These are phyloP conservation scores for Biscogniauxia sp. DNA, from an alignment of 2,329 filamentous ascomycete species.

Conservation along the genomic window DNA sequence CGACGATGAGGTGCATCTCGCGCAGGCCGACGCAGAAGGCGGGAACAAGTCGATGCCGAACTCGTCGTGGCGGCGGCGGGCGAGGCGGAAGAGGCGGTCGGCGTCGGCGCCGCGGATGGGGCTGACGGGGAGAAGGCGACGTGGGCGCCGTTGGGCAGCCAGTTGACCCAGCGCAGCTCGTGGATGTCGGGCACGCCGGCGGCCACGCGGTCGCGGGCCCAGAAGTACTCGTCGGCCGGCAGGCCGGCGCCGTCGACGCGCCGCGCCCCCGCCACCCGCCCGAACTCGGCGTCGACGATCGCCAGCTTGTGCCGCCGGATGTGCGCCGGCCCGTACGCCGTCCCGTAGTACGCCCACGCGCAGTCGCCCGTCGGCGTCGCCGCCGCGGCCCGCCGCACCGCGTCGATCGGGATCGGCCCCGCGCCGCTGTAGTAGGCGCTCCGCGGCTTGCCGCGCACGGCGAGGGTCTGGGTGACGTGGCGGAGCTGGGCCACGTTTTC, in stretches of 20 bases:
- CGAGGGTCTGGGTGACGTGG: conserved; percentile 36
- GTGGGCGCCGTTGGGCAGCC: conserved; percentile 44
- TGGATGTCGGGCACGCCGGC: conserved; percentile 37
- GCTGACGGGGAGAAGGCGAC: conserved; percentile 44
- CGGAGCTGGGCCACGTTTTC: conserved; percentile 38
- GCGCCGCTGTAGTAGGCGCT: conserved; percentile 31
- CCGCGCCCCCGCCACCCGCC: conserved; percentile 29
- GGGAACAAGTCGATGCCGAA: conserved; percentile 39
- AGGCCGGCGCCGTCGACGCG: conserved; percentile 32
- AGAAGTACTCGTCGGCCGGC: conserved; percentile 33
- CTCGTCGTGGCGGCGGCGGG: conserved; percentile 32
- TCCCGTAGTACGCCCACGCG: conserved; percentile 36
- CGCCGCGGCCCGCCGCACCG: conserved; percentile 32
- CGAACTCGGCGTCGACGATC: conserved; percentile 35
- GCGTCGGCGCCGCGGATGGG: conserved; percentile 43
- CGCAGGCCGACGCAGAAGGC: conserved; percentile 40
- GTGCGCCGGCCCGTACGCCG: conserved; percentile 34
- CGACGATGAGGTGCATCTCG: conserved; percentile 43
- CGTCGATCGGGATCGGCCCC: conserved; percentile 32
- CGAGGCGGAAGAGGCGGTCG: conserved; percentile 35
- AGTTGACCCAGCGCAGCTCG: conserved; percentile 41
- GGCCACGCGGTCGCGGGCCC: conserved; percentile 30
- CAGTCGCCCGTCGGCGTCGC: conserved; percentile 33
- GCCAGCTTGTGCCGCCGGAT: conserved; percentile 34
- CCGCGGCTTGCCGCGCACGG: conserved; percentile 35